Evolutionary conservation across 208 protist species (phyloP).

Genomic region (Leishmania turanica): DNA sequence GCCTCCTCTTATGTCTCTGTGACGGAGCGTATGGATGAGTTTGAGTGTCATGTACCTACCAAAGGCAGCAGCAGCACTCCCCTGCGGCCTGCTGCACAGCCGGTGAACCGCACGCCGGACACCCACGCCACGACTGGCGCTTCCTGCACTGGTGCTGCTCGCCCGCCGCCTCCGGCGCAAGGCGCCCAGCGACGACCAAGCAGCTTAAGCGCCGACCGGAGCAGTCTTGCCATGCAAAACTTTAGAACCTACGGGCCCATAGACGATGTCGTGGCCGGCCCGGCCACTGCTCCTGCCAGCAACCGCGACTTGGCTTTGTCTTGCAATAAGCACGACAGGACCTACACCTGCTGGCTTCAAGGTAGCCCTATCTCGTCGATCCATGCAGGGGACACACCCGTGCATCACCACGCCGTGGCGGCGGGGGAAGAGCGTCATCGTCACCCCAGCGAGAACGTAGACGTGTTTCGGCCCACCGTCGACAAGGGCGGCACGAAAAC

Average conservation of each 20-base stretch:
- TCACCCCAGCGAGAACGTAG: neutral
- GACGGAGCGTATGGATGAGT: constrained; percentile 23
- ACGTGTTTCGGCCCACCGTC: neutral
- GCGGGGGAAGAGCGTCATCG: neutral
- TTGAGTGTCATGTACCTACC: constrained; percentile 21
- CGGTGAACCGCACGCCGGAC: neutral
- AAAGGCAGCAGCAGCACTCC: constrained; percentile 4
- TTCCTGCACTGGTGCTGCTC: neutral
- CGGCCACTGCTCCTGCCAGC: neutral
- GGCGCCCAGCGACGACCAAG: neutral
- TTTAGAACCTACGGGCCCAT: neutral
- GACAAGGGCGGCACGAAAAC: neutral
- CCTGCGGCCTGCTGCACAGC: neutral
- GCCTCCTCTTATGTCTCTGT: constrained; percentile 23
- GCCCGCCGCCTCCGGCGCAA: neutral
- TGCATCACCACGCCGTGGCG: neutral
- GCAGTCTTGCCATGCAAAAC: neutral
- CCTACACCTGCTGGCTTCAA: constrained; percentile 15
- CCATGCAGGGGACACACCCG: neutral
- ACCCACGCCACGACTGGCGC: neutral
- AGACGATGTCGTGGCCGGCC: neutral
- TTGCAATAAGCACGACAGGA: constrained; percentile 30
- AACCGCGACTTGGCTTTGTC: neutral
- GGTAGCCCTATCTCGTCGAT: neutral
- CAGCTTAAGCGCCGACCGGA: neutral